These are phyloP conservation scores for Beta corolliflora DNA, from an alignment of 179 eudicot genomes.

Conservation along the genomic window DNA sequence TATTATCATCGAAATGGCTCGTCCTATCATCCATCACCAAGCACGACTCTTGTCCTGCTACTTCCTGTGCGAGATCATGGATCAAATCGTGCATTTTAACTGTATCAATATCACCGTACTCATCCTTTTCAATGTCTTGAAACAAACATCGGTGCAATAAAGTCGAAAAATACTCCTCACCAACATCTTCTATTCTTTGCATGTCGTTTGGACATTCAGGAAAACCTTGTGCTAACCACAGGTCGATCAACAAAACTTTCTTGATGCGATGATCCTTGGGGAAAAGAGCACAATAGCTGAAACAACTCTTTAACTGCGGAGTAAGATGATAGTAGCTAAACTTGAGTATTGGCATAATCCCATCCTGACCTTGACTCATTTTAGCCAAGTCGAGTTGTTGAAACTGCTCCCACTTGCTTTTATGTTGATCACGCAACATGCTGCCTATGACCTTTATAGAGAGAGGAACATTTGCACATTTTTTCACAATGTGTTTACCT, in stretches of 20 bases:
- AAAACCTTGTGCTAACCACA: slow-evolving; percentile 27
- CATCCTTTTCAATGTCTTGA: neutral
- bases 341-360: slow-evolving; percentile 12
- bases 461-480: slow-evolving; percentile 25
- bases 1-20: neutral
- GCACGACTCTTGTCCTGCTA: slow-evolving; percentile 12
- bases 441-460: slow-evolving; percentile 21
- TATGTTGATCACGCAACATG: neutral
- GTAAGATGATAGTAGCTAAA: slow-evolving; percentile 17
- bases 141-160: slow-evolving; percentile 9
- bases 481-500: slow-evolving; percentile 20
- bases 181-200: neutral
- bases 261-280: slow-evolving; percentile 3
- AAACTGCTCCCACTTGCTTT: slow-evolving; percentile 15
- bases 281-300: slow-evolving; percentile 23
- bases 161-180: slow-evolving; percentile 6
- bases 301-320: slow-evolving; percentile 18
- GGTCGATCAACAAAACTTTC: neutral
- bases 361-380: neutral
- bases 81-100: slow-evolving; percentile 22
- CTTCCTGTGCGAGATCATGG: slow-evolving; percentile 17
- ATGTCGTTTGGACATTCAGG: neutral
- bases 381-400: neutral
- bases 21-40: neutral
- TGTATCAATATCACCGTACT: neutral